Evolutionary conservation across 75 land plant species (phyloP).

Genomic region (Selaginella tamariscina): DNA sequence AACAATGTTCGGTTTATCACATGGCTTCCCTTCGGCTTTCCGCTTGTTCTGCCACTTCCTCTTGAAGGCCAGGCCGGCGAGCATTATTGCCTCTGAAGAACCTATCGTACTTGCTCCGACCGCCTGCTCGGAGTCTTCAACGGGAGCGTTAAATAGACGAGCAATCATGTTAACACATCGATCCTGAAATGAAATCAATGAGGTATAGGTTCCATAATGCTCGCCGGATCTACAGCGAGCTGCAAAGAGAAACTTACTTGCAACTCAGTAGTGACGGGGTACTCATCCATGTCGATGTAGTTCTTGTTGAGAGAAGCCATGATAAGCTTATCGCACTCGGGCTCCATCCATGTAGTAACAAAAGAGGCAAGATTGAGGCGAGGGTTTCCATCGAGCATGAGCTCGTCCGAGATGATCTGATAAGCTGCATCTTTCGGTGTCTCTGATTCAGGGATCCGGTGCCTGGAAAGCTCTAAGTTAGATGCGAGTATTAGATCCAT

Average conservation of each 20-base stretch:
- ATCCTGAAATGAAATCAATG: slow-evolving; percentile 23
- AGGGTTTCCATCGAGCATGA: slow-evolving; percentile 74
- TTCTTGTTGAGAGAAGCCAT: slow-evolving; percentile 43
- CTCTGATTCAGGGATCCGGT: slow-evolving; percentile 33
- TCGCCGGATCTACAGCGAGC: too few species aligned
- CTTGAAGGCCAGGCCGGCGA: slow-evolving; percentile 53
- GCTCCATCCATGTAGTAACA: slow-evolving; percentile 73
- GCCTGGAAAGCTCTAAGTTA: slow-evolving; percentile 24
- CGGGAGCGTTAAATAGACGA: slow-evolving; percentile 42
- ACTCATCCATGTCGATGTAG: slow-evolving; percentile 67
- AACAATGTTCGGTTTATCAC: slow-evolving; percentile 52
- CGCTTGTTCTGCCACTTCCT: slow-evolving; percentile 52
- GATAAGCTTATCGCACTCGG: slow-evolving; percentile 53
- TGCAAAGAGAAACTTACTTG: slow-evolving; percentile 30
- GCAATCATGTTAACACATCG: slow-evolving; percentile 66
- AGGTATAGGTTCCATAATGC: not conserved
- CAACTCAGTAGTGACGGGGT: slow-evolving; percentile 56
- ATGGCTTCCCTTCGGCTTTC: slow-evolving; percentile 41
- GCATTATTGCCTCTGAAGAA: slow-evolving; percentile 60
- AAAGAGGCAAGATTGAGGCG: slow-evolving; percentile 67
- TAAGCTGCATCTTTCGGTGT: slow-evolving; percentile 68
- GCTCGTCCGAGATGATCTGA: slow-evolving; percentile 55
- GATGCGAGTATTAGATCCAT: not conserved
- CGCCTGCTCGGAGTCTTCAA: slow-evolving; percentile 30
- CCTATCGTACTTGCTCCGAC: slow-evolving; percentile 47